These are phyloP conservation scores for Tetradesmus lagerheimii DNA, from an alignment of 139 green algal species.

Conservation along the genomic window DNA sequence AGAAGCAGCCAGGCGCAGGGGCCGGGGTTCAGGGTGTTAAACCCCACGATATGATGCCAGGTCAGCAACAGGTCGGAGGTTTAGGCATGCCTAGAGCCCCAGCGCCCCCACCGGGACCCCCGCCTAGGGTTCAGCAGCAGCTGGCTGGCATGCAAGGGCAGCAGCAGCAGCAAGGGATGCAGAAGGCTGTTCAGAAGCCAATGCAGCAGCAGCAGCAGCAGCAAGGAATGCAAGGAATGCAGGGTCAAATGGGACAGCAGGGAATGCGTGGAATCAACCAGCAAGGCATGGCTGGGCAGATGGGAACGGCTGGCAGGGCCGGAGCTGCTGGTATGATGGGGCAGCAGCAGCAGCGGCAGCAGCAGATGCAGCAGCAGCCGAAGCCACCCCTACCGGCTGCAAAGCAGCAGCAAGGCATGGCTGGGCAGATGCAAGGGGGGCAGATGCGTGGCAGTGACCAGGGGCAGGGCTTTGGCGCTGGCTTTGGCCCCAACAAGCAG, in stretches of 20 bases:
- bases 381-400: neutral
- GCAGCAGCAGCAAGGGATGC: slow-evolving; percentile 4
- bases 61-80: neutral
- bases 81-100: neutral
- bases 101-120: neutral
- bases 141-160: neutral
- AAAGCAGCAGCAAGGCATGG: slow-evolving; percentile 15
- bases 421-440: neutral
- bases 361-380: neutral
- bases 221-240: slow-evolving; percentile 3
- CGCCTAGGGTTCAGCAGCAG: neutral
- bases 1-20: slow-evolving; percentile 1
- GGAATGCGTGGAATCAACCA: neutral
- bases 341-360: slow-evolving; percentile 5
- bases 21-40: neutral
- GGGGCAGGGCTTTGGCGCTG: neutral
- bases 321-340: neutral
- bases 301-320: neutral
- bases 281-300: neutral
- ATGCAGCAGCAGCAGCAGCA: neutral
- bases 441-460: neutral
- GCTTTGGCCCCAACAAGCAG: neutral
- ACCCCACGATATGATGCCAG: neutral
- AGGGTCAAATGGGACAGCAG: neutral
- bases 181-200: neutral